phyloP scores from a whole-genome alignment of 345 rosid genomes.

The Hibiscus mutabilis region DNA sequence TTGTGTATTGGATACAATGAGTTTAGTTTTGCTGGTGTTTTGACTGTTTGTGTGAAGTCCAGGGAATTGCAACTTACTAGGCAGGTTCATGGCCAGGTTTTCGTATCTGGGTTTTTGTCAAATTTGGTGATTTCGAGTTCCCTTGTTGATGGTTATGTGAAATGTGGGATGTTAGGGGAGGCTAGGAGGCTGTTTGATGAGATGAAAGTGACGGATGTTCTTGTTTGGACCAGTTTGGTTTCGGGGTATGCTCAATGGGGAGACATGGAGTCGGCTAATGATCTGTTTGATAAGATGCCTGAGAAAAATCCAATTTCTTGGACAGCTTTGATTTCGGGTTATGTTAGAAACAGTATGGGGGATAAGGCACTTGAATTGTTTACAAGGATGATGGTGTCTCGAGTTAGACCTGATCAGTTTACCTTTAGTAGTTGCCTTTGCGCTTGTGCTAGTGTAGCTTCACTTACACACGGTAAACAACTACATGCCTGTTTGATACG shows the following conservation, averaged over 20 bases:
- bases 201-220: conserved; percentile 51
- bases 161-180: conserved; percentile 50
- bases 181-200: conserved; percentile 59
- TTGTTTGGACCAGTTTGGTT: conserved; percentile 67
- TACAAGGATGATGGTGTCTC: conserved; percentile 41
- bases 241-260: conserved; percentile 63
- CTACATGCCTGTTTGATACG: conserved; percentile 55
- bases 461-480: conserved; percentile 64
- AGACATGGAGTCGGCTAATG: conserved; percentile 50
- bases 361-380: conserved; percentile 42
- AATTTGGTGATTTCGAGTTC: conserved; percentile 58
- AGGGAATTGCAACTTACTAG: conserved; percentile 33
- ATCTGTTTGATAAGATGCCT: conserved; percentile 58
- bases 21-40: conserved; percentile 59
- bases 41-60: conserved; percentile 52
- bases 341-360: conserved; percentile 51
- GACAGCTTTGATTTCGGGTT: conserved; percentile 82
- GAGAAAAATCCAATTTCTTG: conserved; percentile 54
- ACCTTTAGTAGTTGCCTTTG: conserved; percentile 75
- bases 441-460: conserved; percentile 64
- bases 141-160: conserved; percentile 55
- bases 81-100: conserved; percentile 80
- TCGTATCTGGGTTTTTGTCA: conserved; percentile 45
- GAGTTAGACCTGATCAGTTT: conserved; percentile 57
- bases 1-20: conserved; percentile 45